Conservation (phyloP, 2,329 filamentous ascomycete genomes). For the Balansia obtecta region DNA sequence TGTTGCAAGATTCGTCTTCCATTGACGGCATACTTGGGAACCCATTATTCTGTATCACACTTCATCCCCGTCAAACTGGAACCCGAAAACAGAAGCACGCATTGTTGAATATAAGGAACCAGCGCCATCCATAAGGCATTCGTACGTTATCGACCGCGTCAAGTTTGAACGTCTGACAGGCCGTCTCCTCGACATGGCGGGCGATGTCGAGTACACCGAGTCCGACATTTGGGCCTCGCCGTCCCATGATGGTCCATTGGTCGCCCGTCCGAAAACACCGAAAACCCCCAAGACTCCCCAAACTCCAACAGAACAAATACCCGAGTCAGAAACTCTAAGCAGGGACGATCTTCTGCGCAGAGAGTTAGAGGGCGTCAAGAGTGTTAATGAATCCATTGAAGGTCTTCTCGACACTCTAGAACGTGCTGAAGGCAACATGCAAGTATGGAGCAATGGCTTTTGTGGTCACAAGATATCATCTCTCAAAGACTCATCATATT, state of each 20-base stretch:
- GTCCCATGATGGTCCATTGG: slow-evolving; percentile 18
- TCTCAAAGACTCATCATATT: not conserved
- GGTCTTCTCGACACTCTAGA: slow-evolving; percentile 59
- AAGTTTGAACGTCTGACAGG: too few species aligned
- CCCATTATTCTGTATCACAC: too few species aligned
- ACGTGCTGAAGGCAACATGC: slow-evolving; percentile 66
- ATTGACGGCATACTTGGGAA: too few species aligned
- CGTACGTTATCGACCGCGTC: too few species aligned
- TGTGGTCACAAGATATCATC: not conserved
- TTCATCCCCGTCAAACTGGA: too few species aligned
- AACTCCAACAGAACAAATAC: slow-evolving; percentile 29
- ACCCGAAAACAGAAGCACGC: too few species aligned
- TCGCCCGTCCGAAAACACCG: slow-evolving; percentile 25
- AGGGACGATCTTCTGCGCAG: slow-evolving; percentile 63
- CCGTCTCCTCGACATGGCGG: slow-evolving; percentile 24
- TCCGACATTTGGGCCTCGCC: slow-evolving; percentile 37
- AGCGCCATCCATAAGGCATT: too few species aligned
- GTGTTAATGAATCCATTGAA: slow-evolving; percentile 82
- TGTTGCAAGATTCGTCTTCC: not conserved
- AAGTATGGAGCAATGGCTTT: slow-evolving; percentile 30
- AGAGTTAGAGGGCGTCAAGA: slow-evolving; percentile 72
- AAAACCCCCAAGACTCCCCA: slow-evolving; percentile 36
- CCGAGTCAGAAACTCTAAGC: slow-evolving; percentile 36
- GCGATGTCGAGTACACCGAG: slow-evolving; percentile 33
- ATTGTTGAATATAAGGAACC: too few species aligned